Percentiles rank a stretch among this genome's conserved stretches.
These are phyloP conservation scores for Russula sp. DNA, from an alignment of 768 basidiomycete species.

Conservation along the genomic window DNA sequence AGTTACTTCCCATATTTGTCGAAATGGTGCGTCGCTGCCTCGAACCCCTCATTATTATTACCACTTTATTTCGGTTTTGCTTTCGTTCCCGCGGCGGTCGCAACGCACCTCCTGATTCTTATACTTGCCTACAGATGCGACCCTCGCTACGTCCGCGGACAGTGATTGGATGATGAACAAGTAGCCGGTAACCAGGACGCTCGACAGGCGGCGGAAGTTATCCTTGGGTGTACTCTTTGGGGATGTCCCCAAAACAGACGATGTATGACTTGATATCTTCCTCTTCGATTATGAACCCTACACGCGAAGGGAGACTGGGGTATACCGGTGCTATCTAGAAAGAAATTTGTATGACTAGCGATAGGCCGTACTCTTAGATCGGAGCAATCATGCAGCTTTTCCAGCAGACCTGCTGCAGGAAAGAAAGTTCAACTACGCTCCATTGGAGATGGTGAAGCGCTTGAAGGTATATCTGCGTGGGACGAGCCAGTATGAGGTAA, in stretches of 20 bases:
- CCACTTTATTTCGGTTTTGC: not conserved
- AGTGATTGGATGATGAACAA: not conserved
- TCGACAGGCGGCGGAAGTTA: not conserved
- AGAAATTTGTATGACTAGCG: slow-evolving; percentile 15
- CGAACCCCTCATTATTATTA: no score
- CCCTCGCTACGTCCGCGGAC: slow-evolving; percentile 14
- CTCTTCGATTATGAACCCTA: slow-evolving; percentile 10
- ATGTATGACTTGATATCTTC: slow-evolving; percentile 1
- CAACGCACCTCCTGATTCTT: not conserved
- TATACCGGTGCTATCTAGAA: slow-evolving; percentile 19
- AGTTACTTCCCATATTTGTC: slow-evolving; percentile 79
- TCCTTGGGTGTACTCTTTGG: not conserved
- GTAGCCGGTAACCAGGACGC: not conserved
- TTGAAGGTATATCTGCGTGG: slow-evolving; percentile 73
- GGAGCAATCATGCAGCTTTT: slow-evolving; percentile 2
- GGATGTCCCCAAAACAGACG: not conserved
- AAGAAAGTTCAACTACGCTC: slow-evolving; percentile 31
- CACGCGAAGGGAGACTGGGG: slow-evolving; percentile 13
- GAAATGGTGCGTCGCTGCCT: slow-evolving; percentile 65
- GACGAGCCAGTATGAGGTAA: not conserved
- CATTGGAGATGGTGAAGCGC: slow-evolving; percentile 60
- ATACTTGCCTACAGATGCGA: slow-evolving; percentile 13
- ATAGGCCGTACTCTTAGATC: slow-evolving; percentile 18
- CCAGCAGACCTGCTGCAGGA: slow-evolving; percentile 21
- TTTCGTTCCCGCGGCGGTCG: not conserved